phyloP scores from a whole-genome alignment of 805 yeast genomes.

The Schizosaccharomyces octosporus region DNA sequence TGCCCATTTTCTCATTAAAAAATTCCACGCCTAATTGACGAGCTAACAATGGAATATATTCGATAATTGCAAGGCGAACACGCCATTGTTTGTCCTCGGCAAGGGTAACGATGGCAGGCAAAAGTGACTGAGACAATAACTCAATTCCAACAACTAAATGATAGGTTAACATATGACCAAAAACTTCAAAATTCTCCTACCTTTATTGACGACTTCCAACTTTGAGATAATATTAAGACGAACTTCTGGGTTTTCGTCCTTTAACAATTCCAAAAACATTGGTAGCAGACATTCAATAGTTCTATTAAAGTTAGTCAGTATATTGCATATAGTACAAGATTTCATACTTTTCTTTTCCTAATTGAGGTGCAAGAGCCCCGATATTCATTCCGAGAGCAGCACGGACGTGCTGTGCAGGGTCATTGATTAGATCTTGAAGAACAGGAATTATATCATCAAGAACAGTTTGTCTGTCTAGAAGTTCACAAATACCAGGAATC shows the following conservation, averaged over 20 bases:
- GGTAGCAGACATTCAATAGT: slow-evolving; percentile 70
- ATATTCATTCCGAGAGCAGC: slow-evolving; percentile 75
- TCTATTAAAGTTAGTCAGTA: background rate
- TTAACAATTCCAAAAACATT: slow-evolving; percentile 72
- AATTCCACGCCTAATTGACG: slow-evolving; percentile 81
- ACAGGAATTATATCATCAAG: slow-evolving; percentile 56
- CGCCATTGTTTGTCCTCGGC: slow-evolving; percentile 97
- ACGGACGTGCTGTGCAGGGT: slow-evolving; percentile 79
- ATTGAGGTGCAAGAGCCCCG: slow-evolving; percentile 61
- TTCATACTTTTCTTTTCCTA: slow-evolving; percentile 36
- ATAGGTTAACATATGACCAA: background rate
- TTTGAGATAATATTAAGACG: slow-evolving; percentile 82
- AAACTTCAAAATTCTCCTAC: background rate
- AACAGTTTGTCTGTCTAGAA: slow-evolving; percentile 23
- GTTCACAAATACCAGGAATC: slow-evolving; percentile 29
- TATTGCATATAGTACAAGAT: background rate
- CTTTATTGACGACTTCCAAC: slow-evolving; percentile 67
- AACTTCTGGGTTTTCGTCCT: slow-evolving; percentile 92
- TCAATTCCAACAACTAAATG: slow-evolving; percentile 60
- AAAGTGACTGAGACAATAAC: slow-evolving; percentile 54
- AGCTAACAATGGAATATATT: slow-evolving; percentile 83
- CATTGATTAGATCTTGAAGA: slow-evolving; percentile 62
- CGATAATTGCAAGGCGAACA: slow-evolving; percentile 86
- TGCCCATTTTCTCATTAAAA: slow-evolving; percentile 75
- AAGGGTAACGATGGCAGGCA: slow-evolving; percentile 87